phyloP scores from a whole-genome alignment of 2,329 filamentous ascomycete genomes.

The Furcasterigmium furcatum region DNA sequence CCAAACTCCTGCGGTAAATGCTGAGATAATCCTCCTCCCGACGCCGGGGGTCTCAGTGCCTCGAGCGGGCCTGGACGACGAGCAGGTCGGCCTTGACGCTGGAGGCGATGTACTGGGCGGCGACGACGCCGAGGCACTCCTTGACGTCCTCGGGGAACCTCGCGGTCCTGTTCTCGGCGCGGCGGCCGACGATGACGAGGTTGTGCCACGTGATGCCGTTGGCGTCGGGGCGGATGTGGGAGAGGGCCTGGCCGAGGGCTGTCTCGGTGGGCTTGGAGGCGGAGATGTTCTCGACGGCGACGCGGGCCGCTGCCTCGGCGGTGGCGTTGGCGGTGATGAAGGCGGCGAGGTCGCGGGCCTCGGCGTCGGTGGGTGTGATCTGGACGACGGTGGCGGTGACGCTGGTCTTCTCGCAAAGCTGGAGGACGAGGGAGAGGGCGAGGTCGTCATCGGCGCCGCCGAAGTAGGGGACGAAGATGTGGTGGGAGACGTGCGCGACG shows the following conservation, averaged over 20 bases:
- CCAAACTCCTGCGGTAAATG: too few relatives aligned
- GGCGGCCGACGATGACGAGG: conserved; percentile 19
- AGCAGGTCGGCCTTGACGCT: conserved; percentile 23
- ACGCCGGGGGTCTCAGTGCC: too few relatives aligned
- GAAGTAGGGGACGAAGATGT: conserved; percentile 84
- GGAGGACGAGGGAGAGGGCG: conserved; percentile 77
- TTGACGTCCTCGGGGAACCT: conserved; percentile 18
- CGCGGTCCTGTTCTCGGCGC: conserved; percentile 7
- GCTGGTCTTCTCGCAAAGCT: conserved; percentile 75
- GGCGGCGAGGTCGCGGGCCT: conserved; percentile 16
- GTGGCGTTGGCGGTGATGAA: conserved; percentile 19
- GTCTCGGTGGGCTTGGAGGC: conserved; percentile 5
- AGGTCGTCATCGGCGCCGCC: conserved; percentile 79
- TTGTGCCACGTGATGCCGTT: conserved; percentile 16
- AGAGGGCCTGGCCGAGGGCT: conserved; percentile 6
- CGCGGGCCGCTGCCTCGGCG: conserved; percentile 15
- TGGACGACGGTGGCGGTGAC: conserved; percentile 74
- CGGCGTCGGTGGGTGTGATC: conserved; percentile 16
- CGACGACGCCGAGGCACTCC: conserved; percentile 17
- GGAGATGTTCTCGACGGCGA: conserved; percentile 14
- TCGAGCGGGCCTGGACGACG: conserved; percentile 15
- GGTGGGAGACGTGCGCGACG: conserved; percentile 67
- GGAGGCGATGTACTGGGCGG: conserved; percentile 11
- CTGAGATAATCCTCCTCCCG: too few relatives aligned
- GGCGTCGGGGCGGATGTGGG: conserved; percentile 7